phyloP scores from a whole-genome alignment of 1,284 basidiomycete genomes.

The Ustilago trichophora region DNA sequence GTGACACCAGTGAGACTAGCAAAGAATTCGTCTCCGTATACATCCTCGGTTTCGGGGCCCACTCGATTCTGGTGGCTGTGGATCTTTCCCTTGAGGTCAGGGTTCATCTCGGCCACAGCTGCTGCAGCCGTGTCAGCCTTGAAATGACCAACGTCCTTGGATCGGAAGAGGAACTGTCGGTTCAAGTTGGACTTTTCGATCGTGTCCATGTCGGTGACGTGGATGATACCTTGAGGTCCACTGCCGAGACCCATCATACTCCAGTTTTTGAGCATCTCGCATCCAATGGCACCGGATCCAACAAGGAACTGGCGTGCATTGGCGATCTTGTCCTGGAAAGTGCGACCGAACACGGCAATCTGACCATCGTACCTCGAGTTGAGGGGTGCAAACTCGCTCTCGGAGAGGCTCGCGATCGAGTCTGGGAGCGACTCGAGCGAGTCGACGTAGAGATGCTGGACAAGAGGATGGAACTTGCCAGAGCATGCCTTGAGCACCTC shows the following conservation, averaged over 20 bases:
- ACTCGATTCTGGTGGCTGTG: slow-evolving; percentile 91
- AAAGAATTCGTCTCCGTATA: slow-evolving; percentile 89
- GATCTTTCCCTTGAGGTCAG: slow-evolving; percentile 88
- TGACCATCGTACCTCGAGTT: slow-evolving; percentile 92
- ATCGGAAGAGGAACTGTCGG: slow-evolving; percentile 95
- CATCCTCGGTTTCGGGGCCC: slow-evolving; percentile 87
- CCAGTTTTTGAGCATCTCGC: slow-evolving; percentile 99
- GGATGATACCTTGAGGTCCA: slow-evolving; percentile 81
- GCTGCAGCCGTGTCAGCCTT: slow-evolving; percentile 94
- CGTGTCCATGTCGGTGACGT: slow-evolving; percentile 97
- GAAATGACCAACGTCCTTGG: slow-evolving; percentile 97
- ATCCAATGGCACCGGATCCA: slow-evolving; percentile 97
- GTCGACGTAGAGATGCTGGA: slow-evolving; percentile 96
- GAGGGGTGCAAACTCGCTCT: slow-evolving; percentile 83
- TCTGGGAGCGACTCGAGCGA: slow-evolving; percentile 81
- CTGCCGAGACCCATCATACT: slow-evolving; percentile 96
- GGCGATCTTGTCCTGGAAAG: slow-evolving; percentile 91
- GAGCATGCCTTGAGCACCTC: slow-evolving; percentile 97
- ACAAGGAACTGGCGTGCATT: slow-evolving; percentile 95
- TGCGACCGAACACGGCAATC: slow-evolving; percentile 91
- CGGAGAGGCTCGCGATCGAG: slow-evolving; percentile 71
- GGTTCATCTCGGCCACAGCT: slow-evolving; percentile 96
- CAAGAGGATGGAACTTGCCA: slow-evolving; percentile 97
- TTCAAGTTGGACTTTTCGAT: slow-evolving; percentile 99
- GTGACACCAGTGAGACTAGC: slow-evolving; percentile 89